Conservation (phyloP, 2,329 filamentous ascomycete species). For the Aspergillus sp. region DNA sequence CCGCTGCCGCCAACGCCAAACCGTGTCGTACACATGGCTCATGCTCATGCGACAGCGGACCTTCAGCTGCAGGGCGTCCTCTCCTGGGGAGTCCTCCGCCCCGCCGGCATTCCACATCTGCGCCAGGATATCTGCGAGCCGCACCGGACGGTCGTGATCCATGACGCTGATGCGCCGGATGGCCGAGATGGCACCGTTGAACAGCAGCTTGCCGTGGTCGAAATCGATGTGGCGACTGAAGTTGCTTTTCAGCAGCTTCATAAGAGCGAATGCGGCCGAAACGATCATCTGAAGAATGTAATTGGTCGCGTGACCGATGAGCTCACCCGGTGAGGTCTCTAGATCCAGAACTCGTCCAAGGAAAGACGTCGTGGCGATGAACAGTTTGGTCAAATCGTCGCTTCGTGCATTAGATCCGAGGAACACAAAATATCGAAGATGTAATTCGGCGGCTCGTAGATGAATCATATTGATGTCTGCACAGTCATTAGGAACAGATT, state of each 20-base stretch:
- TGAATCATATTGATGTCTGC: constrained; percentile 47
- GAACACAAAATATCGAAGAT: constrained; percentile 48
- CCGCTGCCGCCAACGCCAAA: constrained; percentile 65
- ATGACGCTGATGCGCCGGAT: constrained; percentile 60
- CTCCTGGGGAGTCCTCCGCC: constrained; percentile 28
- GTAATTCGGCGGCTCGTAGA: constrained; percentile 45
- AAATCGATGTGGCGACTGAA: constrained; percentile 57
- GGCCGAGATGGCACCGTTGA: constrained; percentile 57
- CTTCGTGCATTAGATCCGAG: constrained; percentile 44
- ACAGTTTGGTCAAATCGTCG: constrained; percentile 45
- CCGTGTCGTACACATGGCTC: constrained; percentile 64
- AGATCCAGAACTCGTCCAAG: constrained; percentile 46
- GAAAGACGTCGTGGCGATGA: constrained; percentile 46
- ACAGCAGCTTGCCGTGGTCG: constrained; percentile 55
- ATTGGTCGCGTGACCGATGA: constrained; percentile 55
- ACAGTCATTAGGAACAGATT: background rate
- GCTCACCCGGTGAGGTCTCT: constrained; percentile 44
- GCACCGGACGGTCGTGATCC: constrained; percentile 62
- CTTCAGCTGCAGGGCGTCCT: constrained; percentile 55
- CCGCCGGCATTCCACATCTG: constrained; percentile 60
- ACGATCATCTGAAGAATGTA: constrained; percentile 67
- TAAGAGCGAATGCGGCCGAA: constrained; percentile 61
- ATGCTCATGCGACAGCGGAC: constrained; percentile 66
- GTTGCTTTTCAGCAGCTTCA: constrained; percentile 64
- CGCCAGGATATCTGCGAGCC: constrained; percentile 62